phyloP scores from a whole-genome alignment of 148 eudicot species.

The Camellia japonica region DNA sequence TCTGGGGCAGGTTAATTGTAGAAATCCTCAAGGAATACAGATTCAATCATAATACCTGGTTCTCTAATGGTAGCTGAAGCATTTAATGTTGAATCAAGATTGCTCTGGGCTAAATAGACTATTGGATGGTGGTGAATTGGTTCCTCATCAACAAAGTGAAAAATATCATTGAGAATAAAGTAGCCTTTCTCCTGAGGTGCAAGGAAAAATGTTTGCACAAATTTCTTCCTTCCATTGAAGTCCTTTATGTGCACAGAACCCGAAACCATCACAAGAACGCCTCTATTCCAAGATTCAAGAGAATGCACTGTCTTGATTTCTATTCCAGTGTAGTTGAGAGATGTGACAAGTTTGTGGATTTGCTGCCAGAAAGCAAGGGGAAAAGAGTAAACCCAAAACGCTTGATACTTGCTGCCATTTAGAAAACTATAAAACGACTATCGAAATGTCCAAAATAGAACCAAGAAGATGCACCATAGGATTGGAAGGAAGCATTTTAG shows the following conservation, averaged over 20 bases:
- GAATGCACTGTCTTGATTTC: conserved; percentile 85
- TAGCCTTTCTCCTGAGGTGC: conserved; percentile 97
- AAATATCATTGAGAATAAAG: conserved; percentile 88
- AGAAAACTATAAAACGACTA: conserved; percentile 2
- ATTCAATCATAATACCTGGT: conserved; percentile 51
- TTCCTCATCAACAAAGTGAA: conserved; percentile 82
- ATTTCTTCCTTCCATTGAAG: conserved; percentile 63
- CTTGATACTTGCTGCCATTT: not conserved
- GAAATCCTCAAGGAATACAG: conserved; percentile 1
- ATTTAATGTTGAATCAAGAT: conserved; percentile 55
- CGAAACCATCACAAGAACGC: conserved; percentile 84
- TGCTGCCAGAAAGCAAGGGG: conserved; percentile 55
- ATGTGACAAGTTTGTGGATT: conserved; percentile 78
- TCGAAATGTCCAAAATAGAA: too few relatives aligned
- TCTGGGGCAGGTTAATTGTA: not conserved
- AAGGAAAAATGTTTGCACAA: conserved; percentile 87
- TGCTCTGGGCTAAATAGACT: conserved; percentile 55
- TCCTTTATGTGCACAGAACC: conserved; percentile 71
- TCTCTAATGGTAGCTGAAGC: conserved; percentile 51
- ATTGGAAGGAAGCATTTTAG: too few relatives aligned
- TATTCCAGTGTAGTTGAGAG: conserved; percentile 57
- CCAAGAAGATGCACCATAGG: too few relatives aligned
- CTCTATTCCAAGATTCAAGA: conserved; percentile 92
- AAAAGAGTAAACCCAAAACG: not conserved
- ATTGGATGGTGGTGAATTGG: conserved; percentile 59